Percentiles rank a stretch among this genome's conserved stretches.
phyloP scores from a whole-genome alignment of 1,284 basidiomycete species.

The Pseudozyma hubeiensis region DNA sequence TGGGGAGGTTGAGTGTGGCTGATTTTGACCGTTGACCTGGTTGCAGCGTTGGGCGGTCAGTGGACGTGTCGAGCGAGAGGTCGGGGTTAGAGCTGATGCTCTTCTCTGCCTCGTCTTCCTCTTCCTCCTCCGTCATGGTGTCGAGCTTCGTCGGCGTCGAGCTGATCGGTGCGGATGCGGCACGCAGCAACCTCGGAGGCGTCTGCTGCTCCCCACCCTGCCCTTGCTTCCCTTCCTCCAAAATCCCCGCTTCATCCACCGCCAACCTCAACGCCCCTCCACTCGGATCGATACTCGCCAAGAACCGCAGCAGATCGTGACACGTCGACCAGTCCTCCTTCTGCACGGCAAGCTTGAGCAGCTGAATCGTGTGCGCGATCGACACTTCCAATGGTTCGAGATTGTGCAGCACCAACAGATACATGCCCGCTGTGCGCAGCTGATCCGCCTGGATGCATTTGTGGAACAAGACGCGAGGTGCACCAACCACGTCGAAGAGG shows the following conservation, averaged over 20 bases:
- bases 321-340: slow-evolving; percentile 56
- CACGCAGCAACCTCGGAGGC: slow-evolving; percentile 12
- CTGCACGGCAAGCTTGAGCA: slow-evolving; percentile 53
- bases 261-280: slow-evolving; percentile 68
- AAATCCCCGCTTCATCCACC: slow-evolving; percentile 30
- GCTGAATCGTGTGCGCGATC: slow-evolving; percentile 53
- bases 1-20: slow-evolving; percentile 10
- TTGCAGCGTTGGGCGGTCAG: not conserved
- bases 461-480: slow-evolving; percentile 90
- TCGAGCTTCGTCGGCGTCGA: slow-evolving; percentile 24
- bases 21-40: slow-evolving; percentile 20
- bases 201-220: slow-evolving; percentile 2
- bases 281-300: slow-evolving; percentile 72
- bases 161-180: slow-evolving; percentile 15
- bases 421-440: slow-evolving; percentile 89
- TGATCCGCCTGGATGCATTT: slow-evolving; percentile 80
- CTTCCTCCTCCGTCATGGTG: slow-evolving; percentile 42
- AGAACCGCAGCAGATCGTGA: slow-evolving; percentile 71
- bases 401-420: slow-evolving; percentile 91
- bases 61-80: not conserved
- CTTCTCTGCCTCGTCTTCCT: slow-evolving; percentile 14
- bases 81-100: not conserved
- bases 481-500: slow-evolving; percentile 89
- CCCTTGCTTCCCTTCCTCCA: not conserved
- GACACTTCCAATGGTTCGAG: slow-evolving; percentile 81